Conservation (phyloP, 2,329 filamentous ascomycete species). For the Aspergillus brasiliensis region DNA sequence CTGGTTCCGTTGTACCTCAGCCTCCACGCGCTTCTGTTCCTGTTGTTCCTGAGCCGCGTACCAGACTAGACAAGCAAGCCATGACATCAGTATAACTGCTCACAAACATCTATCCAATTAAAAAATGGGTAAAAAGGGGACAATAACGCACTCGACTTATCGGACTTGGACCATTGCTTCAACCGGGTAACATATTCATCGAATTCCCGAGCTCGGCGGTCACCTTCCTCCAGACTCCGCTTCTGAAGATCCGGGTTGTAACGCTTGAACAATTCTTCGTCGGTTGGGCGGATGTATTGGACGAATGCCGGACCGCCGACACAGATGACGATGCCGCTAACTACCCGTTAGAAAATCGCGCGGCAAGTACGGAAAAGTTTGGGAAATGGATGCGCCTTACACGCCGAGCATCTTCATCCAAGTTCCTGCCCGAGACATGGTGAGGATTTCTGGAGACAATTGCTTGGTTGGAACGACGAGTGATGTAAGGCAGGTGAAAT, state of each 20-base stretch:
- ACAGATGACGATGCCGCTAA: constrained; percentile 69
- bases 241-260: constrained; percentile 96
- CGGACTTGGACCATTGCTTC: constrained; percentile 86
- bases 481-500: background rate
- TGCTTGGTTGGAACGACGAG: background rate
- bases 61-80: constrained; percentile 41
- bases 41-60: constrained; percentile 41
- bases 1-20: constrained; percentile 26
- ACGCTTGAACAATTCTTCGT: constrained; percentile 85
- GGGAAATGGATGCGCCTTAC: constrained; percentile 53
- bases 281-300: constrained; percentile 70
- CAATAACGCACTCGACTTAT: constrained; percentile 73
- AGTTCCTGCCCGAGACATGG: constrained; percentile 48
- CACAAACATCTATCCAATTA: background rate
- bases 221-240: constrained; percentile 76
- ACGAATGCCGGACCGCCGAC: constrained; percentile 86
- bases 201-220: constrained; percentile 79
- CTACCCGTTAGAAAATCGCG: constrained; percentile 5
- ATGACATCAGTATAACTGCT: constrained; percentile 10
- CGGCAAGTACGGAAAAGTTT: background rate
- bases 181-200: constrained; percentile 81
- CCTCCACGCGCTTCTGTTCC: constrained; percentile 30
- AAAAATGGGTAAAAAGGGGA: background rate
- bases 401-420: constrained; percentile 70
- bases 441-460: constrained; percentile 20